These are phyloP conservation scores for Psilocybe tampanensis DNA, from an alignment of 768 basidiomycete species.

Conservation along the genomic window DNA sequence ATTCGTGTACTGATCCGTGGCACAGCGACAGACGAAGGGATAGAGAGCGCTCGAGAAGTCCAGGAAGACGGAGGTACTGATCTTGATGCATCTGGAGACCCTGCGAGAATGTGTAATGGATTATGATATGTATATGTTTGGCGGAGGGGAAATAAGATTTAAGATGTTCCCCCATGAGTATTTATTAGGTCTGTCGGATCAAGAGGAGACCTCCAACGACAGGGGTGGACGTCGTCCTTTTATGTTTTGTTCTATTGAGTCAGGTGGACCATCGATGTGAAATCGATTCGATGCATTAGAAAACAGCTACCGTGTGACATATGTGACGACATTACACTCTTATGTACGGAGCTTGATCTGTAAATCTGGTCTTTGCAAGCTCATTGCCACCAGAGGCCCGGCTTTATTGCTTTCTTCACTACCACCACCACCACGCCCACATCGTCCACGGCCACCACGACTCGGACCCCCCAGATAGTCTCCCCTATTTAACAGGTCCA, in stretches of 20 bases:
- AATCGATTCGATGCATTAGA: constrained; percentile 16
- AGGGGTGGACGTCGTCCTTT: constrained; percentile 11
- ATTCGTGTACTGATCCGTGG: constrained; percentile 31
- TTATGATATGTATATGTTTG: background rate
- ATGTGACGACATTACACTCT: constrained; percentile 22
- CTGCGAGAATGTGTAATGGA: background rate
- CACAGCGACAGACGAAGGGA: constrained; percentile 70
- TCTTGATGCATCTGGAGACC: constrained; percentile 8
- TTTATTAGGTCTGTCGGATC: constrained; percentile 18
- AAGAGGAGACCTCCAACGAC: constrained; percentile 6
- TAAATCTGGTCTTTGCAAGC: constrained; percentile 16
- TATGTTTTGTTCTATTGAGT: constrained; percentile 1
- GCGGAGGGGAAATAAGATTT: constrained; percentile 3
- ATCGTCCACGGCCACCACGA: no score
- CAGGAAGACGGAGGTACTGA: constrained; percentile 64
- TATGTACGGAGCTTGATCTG: constrained; percentile 22
- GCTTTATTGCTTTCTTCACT: constrained; percentile 5
- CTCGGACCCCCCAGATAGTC: no score
- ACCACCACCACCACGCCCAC: constrained; percentile 22
- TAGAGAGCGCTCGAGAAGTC: constrained; percentile 74
- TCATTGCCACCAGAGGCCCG: constrained; percentile 13
- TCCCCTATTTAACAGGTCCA: constrained; percentile 22
- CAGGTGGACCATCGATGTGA: constrained; percentile 11
- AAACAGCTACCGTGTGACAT: constrained; percentile 16
- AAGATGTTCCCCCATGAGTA: constrained; percentile 17